Evolutionary conservation across 805 yeast genomes (phyloP), one percentile per base, ranked within the genome.

Genomic region (Wickerhamiella domercqiae): DNA sequence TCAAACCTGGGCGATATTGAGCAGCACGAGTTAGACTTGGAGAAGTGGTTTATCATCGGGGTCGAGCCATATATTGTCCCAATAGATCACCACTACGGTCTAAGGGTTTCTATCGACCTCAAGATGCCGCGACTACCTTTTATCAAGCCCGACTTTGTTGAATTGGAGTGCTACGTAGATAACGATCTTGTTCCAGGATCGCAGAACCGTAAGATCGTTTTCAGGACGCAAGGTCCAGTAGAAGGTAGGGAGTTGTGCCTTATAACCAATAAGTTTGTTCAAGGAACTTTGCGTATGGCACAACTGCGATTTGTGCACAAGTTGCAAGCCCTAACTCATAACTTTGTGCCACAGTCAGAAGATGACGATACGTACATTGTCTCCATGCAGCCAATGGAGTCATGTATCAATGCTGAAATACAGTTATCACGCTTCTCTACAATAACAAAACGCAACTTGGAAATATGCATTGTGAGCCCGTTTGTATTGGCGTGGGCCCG

Each of bases 41-140:
- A 55, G 3, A 51, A 53, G 1, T 49, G 70, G 35, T 66, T 71
- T 39, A 43, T 47, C 1, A 47, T 63, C 4, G 38, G 49, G 1
- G 42, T 71, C 2, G 40, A 44, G 3, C 68, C 71, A 0, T 58
- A 50, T 36, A 51, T 73, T 9, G 26, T 24, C 9, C 26, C 26
- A 24, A 46, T 52, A 4, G 59, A 61, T 17, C 42, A 42, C 26
- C 47, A 48, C 4, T 70, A 70, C 46, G 47, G 43, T 5, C 63
- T 70, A 37, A 57, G 44, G 28, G 41, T 73, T 2, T 56, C 53
- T 7, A 40, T 70, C 3, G 40, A 45, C 1, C 29, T 70, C 5
- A 39, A 41, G 3, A 14, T 29, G 17, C 15, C 29, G 29, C 7
- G 20, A 7, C 34, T 42, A 15, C 43, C 45, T 14, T 39, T 48